Percentiles rank a stretch among this genome's conserved stretches.
Conservation (phyloP, 2,329 filamentous ascomycete species). For the Aspergillus luchuensis region DNA sequence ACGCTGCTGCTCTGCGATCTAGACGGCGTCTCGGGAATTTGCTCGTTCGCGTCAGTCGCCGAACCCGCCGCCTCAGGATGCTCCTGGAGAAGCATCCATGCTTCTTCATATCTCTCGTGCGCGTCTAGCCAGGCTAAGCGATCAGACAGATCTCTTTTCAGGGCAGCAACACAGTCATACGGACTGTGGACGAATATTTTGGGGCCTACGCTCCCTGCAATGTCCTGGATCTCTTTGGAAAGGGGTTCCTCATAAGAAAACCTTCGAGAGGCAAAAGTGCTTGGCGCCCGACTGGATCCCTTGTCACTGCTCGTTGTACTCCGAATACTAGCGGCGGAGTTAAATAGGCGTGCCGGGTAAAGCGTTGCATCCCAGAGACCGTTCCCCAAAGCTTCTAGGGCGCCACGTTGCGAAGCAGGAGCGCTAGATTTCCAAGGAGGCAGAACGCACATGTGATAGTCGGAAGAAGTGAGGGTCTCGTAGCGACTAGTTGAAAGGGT, state of each 20-base stretch:
- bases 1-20: slow-evolving; percentile 49
- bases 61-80: slow-evolving; percentile 70
- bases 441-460: slow-evolving; percentile 86
- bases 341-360: slow-evolving; percentile 84
- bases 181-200: slow-evolving; percentile 96
- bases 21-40: slow-evolving; percentile 33
- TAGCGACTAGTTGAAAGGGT: slow-evolving; percentile 82
- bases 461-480: slow-evolving; percentile 79
- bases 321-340: slow-evolving; percentile 76
- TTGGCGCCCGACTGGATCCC: slow-evolving; percentile 52
- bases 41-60: slow-evolving; percentile 40
- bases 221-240: slow-evolving; percentile 49
- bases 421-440: slow-evolving; percentile 72
- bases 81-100: slow-evolving; percentile 86
- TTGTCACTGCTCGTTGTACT: slow-evolving; percentile 59
- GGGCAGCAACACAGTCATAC: slow-evolving; percentile 92
- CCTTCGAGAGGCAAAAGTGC: slow-evolving; percentile 59
- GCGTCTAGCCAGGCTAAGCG: slow-evolving; percentile 84
- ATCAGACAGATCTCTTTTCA: slow-evolving; percentile 82
- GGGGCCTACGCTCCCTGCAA: slow-evolving; percentile 58
- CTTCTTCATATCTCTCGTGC: slow-evolving; percentile 76
- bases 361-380: slow-evolving; percentile 88
- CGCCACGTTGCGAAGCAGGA: slow-evolving; percentile 66
- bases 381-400: slow-evolving; percentile 72
- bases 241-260: slow-evolving; percentile 43